Conservation (phyloP, 2,329 filamentous ascomycete species). For the Fusarium sp. region DNA sequence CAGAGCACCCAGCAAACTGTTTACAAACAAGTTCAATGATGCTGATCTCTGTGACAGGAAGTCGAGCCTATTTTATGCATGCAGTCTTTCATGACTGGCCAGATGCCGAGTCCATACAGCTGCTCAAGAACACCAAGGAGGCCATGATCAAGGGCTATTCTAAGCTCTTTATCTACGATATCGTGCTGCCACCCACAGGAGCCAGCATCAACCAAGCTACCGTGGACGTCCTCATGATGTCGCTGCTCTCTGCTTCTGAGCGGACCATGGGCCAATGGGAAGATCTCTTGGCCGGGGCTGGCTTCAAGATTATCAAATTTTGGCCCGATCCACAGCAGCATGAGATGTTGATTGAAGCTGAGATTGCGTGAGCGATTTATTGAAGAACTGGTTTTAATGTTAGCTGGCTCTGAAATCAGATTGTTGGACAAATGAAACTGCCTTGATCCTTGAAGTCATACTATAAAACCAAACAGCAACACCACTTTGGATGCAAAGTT, state of each 20-base stretch:
- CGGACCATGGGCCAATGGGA: conserved; percentile 33
- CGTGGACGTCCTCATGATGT: conserved; percentile 45
- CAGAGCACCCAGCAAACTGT: no score
- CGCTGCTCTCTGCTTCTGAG: conserved; percentile 40
- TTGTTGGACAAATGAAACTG: no score
- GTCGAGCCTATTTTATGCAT: conserved; percentile 57
- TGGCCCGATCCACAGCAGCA: conserved; percentile 40
- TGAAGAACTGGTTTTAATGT: no score
- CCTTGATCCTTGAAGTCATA: no score
- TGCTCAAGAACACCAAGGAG: no score
- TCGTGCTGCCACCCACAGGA: conserved; percentile 24
- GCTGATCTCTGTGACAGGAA: conserved; percentile 22
- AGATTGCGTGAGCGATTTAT: conserved; percentile 5
- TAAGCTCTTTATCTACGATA: conserved; percentile 37
- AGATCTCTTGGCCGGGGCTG: conserved; percentile 5
- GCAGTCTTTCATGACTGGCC: conserved; percentile 61
- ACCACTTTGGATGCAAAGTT: no score
- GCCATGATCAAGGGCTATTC: conserved; percentile 6
- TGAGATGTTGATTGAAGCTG: conserved; percentile 36
- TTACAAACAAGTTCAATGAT: background rate
- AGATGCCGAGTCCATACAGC: conserved; percentile 38
- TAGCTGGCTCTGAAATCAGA: no score
- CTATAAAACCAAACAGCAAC: no score
- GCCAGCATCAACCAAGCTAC: conserved; percentile 38
- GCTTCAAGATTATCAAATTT: conserved; percentile 27